Conservation (phyloP, 1,284 basidiomycete species). For the Ceratobasidium sp. region DNA sequence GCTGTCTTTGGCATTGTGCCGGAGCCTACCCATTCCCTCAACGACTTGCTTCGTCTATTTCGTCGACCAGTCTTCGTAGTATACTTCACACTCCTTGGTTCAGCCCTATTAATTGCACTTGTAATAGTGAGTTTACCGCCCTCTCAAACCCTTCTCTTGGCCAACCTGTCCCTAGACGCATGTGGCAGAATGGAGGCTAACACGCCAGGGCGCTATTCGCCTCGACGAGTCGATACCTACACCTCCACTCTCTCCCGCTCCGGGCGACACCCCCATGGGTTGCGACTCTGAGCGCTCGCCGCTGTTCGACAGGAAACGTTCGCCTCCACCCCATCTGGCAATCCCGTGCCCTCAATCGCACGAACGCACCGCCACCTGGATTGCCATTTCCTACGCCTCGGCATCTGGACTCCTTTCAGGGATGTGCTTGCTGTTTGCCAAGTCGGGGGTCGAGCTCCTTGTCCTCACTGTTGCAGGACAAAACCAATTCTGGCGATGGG, state of each 20-base stretch:
- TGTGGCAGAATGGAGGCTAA: slow-evolving; percentile 65
- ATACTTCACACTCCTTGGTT: slow-evolving; percentile 82
- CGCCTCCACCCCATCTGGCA: slow-evolving; percentile 40
- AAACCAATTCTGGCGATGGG: slow-evolving; percentile 91
- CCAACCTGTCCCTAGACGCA: slow-evolving; percentile 63
- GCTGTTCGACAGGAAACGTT: slow-evolving; percentile 66
- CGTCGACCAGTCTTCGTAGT: slow-evolving; percentile 81
- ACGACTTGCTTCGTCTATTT: slow-evolving; percentile 87
- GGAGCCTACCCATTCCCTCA: slow-evolving; percentile 90
- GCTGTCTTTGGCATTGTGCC: slow-evolving; percentile 93
- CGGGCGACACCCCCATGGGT: slow-evolving; percentile 45
- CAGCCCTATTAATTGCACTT: slow-evolving; percentile 72
- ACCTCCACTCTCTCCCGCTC: slow-evolving; percentile 43
- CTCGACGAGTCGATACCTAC: slow-evolving; percentile 36
- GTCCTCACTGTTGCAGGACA: slow-evolving; percentile 81
- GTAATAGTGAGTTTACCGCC: slow-evolving; percentile 67
- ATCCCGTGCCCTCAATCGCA: slow-evolving; percentile 17
- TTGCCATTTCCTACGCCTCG: slow-evolving; percentile 90
- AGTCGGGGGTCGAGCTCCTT: slow-evolving; percentile 92
- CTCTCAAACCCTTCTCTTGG: slow-evolving; percentile 1
- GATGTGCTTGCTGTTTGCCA: slow-evolving; percentile 93
- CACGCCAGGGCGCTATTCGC: slow-evolving; percentile 51
- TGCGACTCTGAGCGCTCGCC: slow-evolving; percentile 68
- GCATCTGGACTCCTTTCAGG: slow-evolving; percentile 93
- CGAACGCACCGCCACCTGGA: slow-evolving; percentile 60